Evolutionary conservation across 129 eudicot genomes (phyloP).

Genomic region (Lactuca sativa): DNA sequence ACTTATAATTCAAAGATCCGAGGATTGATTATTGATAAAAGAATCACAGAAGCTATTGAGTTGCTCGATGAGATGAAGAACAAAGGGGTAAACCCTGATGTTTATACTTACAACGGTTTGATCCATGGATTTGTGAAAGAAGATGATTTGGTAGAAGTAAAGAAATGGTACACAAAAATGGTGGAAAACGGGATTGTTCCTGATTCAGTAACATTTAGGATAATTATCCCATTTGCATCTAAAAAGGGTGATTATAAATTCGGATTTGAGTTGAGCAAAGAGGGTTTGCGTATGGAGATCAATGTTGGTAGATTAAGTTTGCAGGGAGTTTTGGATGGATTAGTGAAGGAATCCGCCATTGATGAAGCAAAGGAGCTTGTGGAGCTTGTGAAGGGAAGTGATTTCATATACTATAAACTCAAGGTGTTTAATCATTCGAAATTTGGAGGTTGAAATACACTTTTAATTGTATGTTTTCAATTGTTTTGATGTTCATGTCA

Average conservation of each 20-base stretch:
- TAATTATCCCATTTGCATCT: slow-evolving; percentile 38
- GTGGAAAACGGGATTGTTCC: slow-evolving; percentile 36
- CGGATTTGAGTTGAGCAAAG: slow-evolving; percentile 47
- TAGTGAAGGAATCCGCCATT: slow-evolving; percentile 40
- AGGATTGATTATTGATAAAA: slow-evolving; percentile 35
- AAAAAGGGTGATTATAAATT: slow-evolving; percentile 39
- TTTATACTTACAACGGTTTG: slow-evolving; percentile 43
- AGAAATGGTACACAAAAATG: slow-evolving; percentile 44
- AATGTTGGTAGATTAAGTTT: slow-evolving; percentile 26
- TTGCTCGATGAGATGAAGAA: slow-evolving; percentile 43
- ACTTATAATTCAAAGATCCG: slow-evolving; percentile 50
- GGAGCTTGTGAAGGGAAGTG: slow-evolving; percentile 42
- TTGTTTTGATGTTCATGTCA: neutral
- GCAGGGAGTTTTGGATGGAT: slow-evolving; percentile 49
- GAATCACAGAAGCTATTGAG: slow-evolving; percentile 40
- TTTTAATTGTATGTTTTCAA: neutral
- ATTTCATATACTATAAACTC: slow-evolving; percentile 25
- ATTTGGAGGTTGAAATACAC: neutral
- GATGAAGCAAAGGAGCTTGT: slow-evolving; percentile 55
- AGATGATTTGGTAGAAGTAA: slow-evolving; percentile 41
- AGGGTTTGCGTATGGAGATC: slow-evolving; percentile 14
- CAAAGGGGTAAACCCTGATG: slow-evolving; percentile 43
- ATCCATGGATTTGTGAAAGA: slow-evolving; percentile 44
- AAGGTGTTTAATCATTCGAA: slow-evolving; percentile 11
- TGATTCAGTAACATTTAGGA: slow-evolving; percentile 37